These are phyloP conservation scores for Vigna radiata DNA, from an alignment of 306 rosid species.

Conservation along the genomic window DNA sequence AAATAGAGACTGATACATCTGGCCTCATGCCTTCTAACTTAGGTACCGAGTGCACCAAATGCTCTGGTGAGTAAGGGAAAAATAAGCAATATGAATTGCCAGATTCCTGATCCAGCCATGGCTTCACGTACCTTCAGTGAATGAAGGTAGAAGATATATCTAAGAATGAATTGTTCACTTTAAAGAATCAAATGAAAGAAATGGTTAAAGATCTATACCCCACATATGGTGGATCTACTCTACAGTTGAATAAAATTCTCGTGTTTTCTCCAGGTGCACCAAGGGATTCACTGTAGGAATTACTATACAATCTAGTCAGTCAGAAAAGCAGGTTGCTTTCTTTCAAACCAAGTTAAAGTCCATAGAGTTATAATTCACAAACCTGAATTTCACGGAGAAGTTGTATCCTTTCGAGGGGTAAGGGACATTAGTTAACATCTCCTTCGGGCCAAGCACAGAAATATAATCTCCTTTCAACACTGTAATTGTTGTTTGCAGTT, in stretches of 20 bases:
- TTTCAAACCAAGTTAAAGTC: slow-evolving; percentile 38
- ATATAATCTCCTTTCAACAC: slow-evolving; percentile 64
- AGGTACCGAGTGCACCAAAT: slow-evolving; percentile 73
- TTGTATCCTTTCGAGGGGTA: slow-evolving; percentile 86
- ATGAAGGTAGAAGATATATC: slow-evolving; percentile 35
- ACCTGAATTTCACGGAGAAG: slow-evolving; percentile 88
- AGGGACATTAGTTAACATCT: slow-evolving; percentile 82
- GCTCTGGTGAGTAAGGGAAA: slow-evolving; percentile 92
- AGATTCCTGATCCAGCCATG: slow-evolving; percentile 82
- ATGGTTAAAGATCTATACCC: slow-evolving; percentile 64
- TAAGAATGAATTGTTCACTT: slow-evolving; percentile 30
- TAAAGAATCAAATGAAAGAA: slow-evolving; percentile 23
- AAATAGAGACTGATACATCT: slow-evolving; percentile 66
- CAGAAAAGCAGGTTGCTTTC: slow-evolving; percentile 23
- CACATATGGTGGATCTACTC: slow-evolving; percentile 84
- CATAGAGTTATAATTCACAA: slow-evolving; percentile 47
- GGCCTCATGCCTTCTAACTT: slow-evolving; percentile 76
- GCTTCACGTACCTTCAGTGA: slow-evolving; percentile 76
- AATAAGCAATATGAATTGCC: slow-evolving; percentile 83
- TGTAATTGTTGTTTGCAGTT: slow-evolving; percentile 68
- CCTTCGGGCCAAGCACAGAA: slow-evolving; percentile 82
- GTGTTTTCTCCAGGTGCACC: slow-evolving; percentile 56
- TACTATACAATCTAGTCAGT: slow-evolving; percentile 42
- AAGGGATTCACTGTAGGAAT: slow-evolving; percentile 47
- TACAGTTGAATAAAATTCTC: slow-evolving; percentile 66